phyloP scores from a whole-genome alignment of 306 rosid species.

The Mimosa bimucronata region DNA sequence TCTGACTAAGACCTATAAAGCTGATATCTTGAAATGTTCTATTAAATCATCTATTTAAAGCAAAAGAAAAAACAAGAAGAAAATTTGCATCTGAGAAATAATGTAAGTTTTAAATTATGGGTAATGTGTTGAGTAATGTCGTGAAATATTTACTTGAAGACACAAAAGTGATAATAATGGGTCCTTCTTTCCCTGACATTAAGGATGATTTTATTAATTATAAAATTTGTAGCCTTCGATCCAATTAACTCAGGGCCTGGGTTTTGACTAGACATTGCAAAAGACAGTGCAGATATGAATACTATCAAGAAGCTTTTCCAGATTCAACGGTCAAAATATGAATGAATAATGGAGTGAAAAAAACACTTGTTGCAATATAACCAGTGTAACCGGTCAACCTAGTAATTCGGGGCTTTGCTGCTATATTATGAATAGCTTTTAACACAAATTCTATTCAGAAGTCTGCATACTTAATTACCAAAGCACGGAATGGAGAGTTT shows the following conservation, averaged over 20 bases:
- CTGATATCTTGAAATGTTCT: slow-evolving; percentile 12
- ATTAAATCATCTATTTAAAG: not conserved
- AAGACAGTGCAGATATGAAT: slow-evolving; percentile 18
- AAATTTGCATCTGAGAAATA: slow-evolving; percentile 7
- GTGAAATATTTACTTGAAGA: too few relatives aligned
- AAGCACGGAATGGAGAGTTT: slow-evolving; percentile 8
- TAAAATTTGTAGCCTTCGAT: slow-evolving; percentile 8
- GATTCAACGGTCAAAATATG: slow-evolving; percentile 16
- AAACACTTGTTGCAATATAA: slow-evolving; percentile 13
- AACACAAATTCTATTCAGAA: slow-evolving; percentile 25
- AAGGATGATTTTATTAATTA: not conserved
- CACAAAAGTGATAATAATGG: too few relatives aligned
- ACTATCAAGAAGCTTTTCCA: slow-evolving; percentile 19
- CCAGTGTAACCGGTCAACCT: not conserved
- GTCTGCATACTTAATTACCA: not conserved
- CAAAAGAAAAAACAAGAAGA: not conserved
- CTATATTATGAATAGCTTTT: slow-evolving; percentile 1
- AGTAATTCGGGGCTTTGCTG: slow-evolving; percentile 14
- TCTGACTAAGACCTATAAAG: slow-evolving; percentile 18
- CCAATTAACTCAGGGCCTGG: slow-evolving; percentile 13
- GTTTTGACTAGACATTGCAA: slow-evolving; percentile 11
- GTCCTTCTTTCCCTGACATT: not conserved
- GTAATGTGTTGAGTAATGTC: not conserved
- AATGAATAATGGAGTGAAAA: not conserved
- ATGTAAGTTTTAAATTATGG: not conserved